Evolutionary conservation across 2,329 filamentous ascomycete genomes (phyloP).

Genomic region (Stachybotrys chlorohalonatus): DNA sequence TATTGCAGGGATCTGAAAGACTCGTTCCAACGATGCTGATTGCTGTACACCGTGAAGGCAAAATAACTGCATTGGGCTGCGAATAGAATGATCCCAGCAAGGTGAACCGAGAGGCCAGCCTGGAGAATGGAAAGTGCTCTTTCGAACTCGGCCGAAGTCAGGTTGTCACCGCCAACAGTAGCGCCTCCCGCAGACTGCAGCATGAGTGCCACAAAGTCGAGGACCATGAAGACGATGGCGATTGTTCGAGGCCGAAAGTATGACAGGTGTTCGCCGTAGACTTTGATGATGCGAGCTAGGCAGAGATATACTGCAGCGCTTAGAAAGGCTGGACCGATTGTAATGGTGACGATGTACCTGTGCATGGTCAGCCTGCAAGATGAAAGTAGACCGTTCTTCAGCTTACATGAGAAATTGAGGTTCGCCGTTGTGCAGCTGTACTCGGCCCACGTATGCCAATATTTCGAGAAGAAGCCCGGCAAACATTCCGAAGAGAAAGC

Average conservation of each 20-base stretch:
- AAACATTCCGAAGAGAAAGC: slow-evolving; percentile 34
- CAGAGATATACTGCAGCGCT: slow-evolving; percentile 55
- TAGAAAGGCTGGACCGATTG: slow-evolving; percentile 54
- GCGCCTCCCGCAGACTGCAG: slow-evolving; percentile 42
- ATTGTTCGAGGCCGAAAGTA: slow-evolving; percentile 20
- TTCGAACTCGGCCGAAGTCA: background rate
- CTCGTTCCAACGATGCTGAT: background rate
- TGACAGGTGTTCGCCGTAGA: slow-evolving; percentile 29
- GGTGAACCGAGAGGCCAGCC: background rate
- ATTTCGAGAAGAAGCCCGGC: slow-evolving; percentile 46
- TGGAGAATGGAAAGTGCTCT: background rate
- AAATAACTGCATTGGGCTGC: background rate
- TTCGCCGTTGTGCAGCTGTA: slow-evolving; percentile 44
- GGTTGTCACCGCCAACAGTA: slow-evolving; percentile 13
- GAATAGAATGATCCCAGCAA: background rate
- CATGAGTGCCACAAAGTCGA: slow-evolving; percentile 39
- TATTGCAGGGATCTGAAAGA: background rate
- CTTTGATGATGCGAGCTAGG: slow-evolving; percentile 35
- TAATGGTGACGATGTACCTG: slow-evolving; percentile 36
- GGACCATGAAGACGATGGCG: slow-evolving; percentile 32
- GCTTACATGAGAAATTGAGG: slow-evolving; percentile 47
- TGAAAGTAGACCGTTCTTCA: slow-evolving; percentile 3
- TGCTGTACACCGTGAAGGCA: background rate
- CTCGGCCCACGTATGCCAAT: slow-evolving; percentile 48
- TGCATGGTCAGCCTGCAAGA: background rate